phyloP scores from a whole-genome alignment of 768 basidiomycete genomes.

The Termitomyces sp. region DNA sequence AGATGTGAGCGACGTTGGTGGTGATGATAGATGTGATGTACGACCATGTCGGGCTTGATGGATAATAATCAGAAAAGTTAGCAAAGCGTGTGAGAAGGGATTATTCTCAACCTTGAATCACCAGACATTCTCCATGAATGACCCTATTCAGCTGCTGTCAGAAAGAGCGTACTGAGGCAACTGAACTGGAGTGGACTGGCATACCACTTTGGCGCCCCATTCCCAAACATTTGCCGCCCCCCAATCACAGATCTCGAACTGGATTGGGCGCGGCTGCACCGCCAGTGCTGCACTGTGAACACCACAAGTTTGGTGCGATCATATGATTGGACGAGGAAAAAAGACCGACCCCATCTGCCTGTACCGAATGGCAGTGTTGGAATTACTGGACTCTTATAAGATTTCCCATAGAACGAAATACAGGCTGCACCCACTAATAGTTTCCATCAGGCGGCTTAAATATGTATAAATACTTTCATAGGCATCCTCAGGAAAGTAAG shows the following conservation, averaged over 20 bases:
- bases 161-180: not conserved
- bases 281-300: constrained; percentile 42
- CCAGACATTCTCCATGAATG: constrained; percentile 56
- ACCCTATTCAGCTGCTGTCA: constrained; percentile 29
- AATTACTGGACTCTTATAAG: constrained; percentile 35
- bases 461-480: constrained; percentile 10
- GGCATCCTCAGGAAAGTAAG: not conserved
- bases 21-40: constrained; percentile 47
- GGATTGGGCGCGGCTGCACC: constrained; percentile 41
- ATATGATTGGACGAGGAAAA: not conserved
- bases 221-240: constrained; percentile 53
- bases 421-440: constrained; percentile 43
- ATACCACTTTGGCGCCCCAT: constrained; percentile 55
- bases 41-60: constrained; percentile 35
- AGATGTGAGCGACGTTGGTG: constrained; percentile 40
- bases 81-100: not conserved
- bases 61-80: not conserved
- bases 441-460: constrained; percentile 36
- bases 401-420: not conserved
- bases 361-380: constrained; percentile 57
- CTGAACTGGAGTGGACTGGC: constrained; percentile 11
- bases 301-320: not conserved
- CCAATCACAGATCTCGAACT: constrained; percentile 55
- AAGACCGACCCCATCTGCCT: constrained; percentile 50
- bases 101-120: constrained; percentile 37